These are phyloP conservation scores for Ustilago loliicola DNA, from an alignment of 1,284 basidiomycete genomes.

Conservation along the genomic window DNA sequence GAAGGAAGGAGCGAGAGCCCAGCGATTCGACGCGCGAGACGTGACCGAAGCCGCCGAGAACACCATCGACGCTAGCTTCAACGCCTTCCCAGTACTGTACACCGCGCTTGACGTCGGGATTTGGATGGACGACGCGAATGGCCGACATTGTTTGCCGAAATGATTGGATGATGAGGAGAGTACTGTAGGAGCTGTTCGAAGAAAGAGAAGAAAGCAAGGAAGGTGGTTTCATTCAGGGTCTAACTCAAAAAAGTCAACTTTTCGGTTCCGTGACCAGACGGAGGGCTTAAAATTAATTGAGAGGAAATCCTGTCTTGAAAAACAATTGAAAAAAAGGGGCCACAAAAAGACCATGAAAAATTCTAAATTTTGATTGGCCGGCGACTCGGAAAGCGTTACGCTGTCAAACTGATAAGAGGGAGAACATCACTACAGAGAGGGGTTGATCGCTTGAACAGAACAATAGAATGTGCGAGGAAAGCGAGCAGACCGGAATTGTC, in stretches of 20 bases:
- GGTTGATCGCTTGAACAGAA: background rate
- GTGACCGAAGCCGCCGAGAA: constrained; percentile 66
- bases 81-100: constrained; percentile 68
- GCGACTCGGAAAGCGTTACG: constrained; percentile 14
- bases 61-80: constrained; percentile 67
- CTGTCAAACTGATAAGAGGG: constrained; percentile 10
- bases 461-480: background rate
- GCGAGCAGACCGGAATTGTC: background rate
- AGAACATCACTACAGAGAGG: background rate
- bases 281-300: background rate
- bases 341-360: constrained; percentile 4
- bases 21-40: constrained; percentile 68
- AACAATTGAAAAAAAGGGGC: constrained; percentile 1
- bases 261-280: constrained; percentile 13
- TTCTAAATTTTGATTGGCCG: constrained; percentile 9
- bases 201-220: constrained; percentile 9
- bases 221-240: constrained; percentile 20
- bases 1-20: constrained; percentile 66
- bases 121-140: constrained; percentile 58
- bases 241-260: constrained; percentile 8
- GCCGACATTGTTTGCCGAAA: constrained; percentile 26
- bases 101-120: constrained; percentile 65
- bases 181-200: background rate
- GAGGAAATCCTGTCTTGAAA: background rate
- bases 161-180: background rate